Base-by-base conservation (phyloP, 495 filamentous ascomycete genomes). In the Xylaria flabelliformis region DNA sequence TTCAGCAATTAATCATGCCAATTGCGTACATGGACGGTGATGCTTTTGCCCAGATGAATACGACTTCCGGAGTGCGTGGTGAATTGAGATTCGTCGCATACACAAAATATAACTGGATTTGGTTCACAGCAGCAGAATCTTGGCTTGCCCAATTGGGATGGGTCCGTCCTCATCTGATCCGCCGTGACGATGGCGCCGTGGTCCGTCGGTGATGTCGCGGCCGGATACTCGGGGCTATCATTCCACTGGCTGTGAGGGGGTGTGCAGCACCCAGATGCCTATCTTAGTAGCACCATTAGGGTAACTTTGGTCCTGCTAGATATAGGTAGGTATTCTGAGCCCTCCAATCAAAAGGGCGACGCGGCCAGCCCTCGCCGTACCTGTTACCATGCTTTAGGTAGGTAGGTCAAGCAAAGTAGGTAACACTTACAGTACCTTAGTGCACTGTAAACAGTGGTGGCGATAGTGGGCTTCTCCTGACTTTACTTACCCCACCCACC, bases 141-240 rank as follows among this genome's bases (percentile, higher is more conserved):
- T 39, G 39, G 39, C 39, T 64, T 64, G 61, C 61, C 61, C n/a
- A n/a, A 44, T 42, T 42, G 39, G 39, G 61, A 29, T 64, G 39
- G 61, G 19, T 12, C 34, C 58, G 32, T 12, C 24, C 58, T 17
- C 34, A 29, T 13, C 32, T 61, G 58, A 61, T 64, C 6, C 58
- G 61, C 36, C n/a, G 41, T 64, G 62, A 46, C 32, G 29, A 59
- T 59, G 9, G 55, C 36, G 39, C 42, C 15, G n/a, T 29, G 39
- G 39, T 3, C 39, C 10, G 17, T 21, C 13, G 63, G 41, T 65
- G 39, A 21, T 65, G 63, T 17, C 12, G 61, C 61, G 63, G 24
- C 29, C 64, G 64, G 64, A 67, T 67, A 15, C 46, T 67, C 64
- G 64, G 64, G 64, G 64, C 29, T 26, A 53, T 67, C 64, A 19